Conservation (phyloP, 768 basidiomycete species). For the Tylopilus cervinicoccineus region DNA sequence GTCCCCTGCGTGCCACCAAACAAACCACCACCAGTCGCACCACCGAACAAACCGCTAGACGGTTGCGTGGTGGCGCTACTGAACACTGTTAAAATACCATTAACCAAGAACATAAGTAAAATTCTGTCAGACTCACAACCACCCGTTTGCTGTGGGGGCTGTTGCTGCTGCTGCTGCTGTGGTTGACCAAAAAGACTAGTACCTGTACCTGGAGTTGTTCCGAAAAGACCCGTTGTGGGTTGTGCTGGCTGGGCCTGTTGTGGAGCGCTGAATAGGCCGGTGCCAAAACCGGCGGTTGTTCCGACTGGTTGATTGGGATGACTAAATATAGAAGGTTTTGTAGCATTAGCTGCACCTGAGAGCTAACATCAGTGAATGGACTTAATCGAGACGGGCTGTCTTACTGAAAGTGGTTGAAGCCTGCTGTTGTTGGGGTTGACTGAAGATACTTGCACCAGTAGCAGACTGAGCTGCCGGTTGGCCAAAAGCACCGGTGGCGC, state of each 20-base stretch:
- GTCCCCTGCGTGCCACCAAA: constrained; percentile 34
- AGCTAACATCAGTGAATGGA: neutral
- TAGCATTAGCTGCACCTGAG: constrained; percentile 30
- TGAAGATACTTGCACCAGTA: constrained; percentile 29
- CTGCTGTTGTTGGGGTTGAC: constrained; percentile 37
- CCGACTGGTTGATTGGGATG: constrained; percentile 39
- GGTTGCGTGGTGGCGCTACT: constrained; percentile 30
- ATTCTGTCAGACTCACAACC: constrained; percentile 29
- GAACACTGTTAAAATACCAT: constrained; percentile 31
- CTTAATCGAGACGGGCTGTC: constrained; percentile 28
- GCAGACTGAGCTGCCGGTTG: constrained; percentile 25
- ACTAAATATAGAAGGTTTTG: constrained; percentile 50
- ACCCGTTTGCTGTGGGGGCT: constrained; percentile 36
- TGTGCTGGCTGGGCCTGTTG: constrained; percentile 24
- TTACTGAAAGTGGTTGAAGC: constrained; percentile 37
- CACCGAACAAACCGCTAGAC: constrained; percentile 36
- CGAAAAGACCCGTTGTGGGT: constrained; percentile 29
- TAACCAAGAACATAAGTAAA: neutral
- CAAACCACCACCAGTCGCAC: constrained; percentile 31
- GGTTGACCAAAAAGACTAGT: constrained; percentile 33
- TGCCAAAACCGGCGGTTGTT: constrained; percentile 35
- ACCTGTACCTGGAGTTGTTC: constrained; percentile 16
- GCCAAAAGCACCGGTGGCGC: constrained; percentile 23
- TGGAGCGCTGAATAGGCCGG: constrained; percentile 26
- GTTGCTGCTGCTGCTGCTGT: constrained; percentile 36